phyloP scores from a whole-genome alignment of 805 yeast genomes.

The Pichia scutulata region DNA sequence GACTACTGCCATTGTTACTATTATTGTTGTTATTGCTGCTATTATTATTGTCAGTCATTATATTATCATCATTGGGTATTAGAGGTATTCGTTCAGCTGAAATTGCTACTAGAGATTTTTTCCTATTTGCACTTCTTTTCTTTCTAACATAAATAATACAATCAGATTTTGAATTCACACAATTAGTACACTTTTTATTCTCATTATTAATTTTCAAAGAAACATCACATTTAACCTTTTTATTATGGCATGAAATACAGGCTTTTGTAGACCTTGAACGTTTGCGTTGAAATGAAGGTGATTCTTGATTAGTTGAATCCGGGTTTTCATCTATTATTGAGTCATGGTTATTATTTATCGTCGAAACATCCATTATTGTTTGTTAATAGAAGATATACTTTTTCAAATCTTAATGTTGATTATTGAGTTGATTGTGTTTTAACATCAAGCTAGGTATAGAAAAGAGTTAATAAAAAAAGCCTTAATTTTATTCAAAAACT shows the following conservation, averaged over 20 bases:
- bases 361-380: background rate
- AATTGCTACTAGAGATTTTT: background rate
- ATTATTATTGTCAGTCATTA: background rate
- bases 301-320: background rate
- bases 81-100: background rate
- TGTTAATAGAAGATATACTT: no score
- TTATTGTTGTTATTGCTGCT: background rate
- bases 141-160: conserved; percentile 50
- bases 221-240: conserved; percentile 73
- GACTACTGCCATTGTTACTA: background rate
- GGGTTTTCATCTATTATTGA: background rate
- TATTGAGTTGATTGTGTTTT: no score
- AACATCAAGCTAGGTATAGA: no score
- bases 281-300: conserved; percentile 17
- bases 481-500: no score
- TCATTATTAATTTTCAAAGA: conserved; percentile 23
- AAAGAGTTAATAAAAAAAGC: no score
- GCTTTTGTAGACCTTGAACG: conserved; percentile 62
- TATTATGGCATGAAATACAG: conserved; percentile 63
- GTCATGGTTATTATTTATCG: background rate
- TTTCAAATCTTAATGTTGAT: no score
- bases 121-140: conserved; percentile 17
- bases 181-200: conserved; percentile 56
- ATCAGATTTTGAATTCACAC: conserved; percentile 60
- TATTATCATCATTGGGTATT: background rate